phyloP scores from a whole-genome alignment of 2,329 filamentous ascomycete species.

The Fusarium camptoceras region DNA sequence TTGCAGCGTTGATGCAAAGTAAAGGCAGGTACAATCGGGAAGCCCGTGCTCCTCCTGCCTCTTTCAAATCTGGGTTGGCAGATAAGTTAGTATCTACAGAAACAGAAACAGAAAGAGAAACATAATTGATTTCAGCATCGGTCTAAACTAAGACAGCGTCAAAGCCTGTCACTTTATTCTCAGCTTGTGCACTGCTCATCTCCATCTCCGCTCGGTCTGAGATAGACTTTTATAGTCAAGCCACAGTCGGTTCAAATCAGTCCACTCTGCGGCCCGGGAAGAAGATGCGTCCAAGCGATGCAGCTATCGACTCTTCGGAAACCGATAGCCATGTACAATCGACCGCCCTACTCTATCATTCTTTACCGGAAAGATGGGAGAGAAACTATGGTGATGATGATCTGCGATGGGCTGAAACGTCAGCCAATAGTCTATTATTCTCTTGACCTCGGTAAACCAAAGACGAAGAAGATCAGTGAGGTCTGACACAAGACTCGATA shows the following conservation, averaged over 20 bases:
- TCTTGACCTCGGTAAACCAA: neutral
- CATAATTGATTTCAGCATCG: neutral
- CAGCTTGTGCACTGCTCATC: neutral
- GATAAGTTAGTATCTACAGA: neutral
- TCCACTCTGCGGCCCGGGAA: slow-evolving; percentile 23
- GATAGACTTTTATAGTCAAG: slow-evolving; percentile 26
- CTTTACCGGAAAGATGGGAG: neutral
- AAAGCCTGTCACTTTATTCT: neutral
- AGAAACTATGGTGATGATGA: slow-evolving; percentile 7
- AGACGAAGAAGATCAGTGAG: neutral
- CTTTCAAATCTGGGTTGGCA: neutral
- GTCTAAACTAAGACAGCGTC: neutral
- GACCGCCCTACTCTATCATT: neutral
- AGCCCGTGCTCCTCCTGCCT: neutral
- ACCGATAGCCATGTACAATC: slow-evolving; percentile 31
- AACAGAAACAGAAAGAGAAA: neutral
- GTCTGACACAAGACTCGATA: slow-evolving; percentile 7
- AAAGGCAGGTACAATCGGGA: neutral
- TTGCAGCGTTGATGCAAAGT: neutral
- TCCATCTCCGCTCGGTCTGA: slow-evolving; percentile 1
- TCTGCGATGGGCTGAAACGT: slow-evolving; percentile 43
- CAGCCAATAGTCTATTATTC: slow-evolving; percentile 27
- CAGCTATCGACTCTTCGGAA: slow-evolving; percentile 10
- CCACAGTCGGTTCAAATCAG: slow-evolving; percentile 24
- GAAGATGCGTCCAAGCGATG: slow-evolving; percentile 25